phyloP scores from a whole-genome alignment of 352 stramenopile genomes.

The Phytophthora colocasiae region DNA sequence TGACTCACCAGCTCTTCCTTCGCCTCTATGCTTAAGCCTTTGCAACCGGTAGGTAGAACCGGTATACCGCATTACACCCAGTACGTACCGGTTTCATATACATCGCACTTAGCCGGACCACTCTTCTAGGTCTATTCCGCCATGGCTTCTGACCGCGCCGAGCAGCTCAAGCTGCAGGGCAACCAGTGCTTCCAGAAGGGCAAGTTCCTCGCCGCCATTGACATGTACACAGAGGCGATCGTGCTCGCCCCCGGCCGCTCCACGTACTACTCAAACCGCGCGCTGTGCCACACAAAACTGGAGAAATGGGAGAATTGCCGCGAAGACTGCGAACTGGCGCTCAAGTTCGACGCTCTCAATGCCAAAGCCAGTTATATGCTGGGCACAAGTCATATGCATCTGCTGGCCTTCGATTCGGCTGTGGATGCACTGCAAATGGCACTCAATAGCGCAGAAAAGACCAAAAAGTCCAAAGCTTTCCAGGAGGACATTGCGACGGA shows the following conservation, averaged over 20 bases:
- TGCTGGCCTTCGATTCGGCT: constrained; percentile 55
- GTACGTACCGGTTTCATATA: no score
- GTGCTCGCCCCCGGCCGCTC: constrained; percentile 64
- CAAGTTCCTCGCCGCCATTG: constrained; percentile 80
- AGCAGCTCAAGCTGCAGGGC: constrained; percentile 80
- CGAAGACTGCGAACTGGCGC: constrained; percentile 66
- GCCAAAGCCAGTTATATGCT: constrained; percentile 82
- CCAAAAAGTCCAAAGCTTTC: constrained; percentile 62
- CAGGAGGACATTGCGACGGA: constrained; percentile 66
- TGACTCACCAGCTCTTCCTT: neutral
- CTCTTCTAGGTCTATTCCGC: neutral
- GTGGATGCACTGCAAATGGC: constrained; percentile 65
- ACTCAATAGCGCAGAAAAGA: constrained; percentile 59
- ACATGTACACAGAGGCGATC: constrained; percentile 90
- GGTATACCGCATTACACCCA: no score
- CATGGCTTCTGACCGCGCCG: constrained; percentile 59
- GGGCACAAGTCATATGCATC: constrained; percentile 62
- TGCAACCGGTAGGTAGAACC: no score
- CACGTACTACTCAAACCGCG: constrained; percentile 85
- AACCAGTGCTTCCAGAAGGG: constrained; percentile 85
- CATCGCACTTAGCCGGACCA: no score
- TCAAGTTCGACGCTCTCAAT: constrained; percentile 68
- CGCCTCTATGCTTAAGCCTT: no score
- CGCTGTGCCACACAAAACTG: constrained; percentile 76
- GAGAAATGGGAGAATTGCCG: constrained; percentile 67